phyloP scores from a whole-genome alignment of 2,329 filamentous ascomycete genomes.

The Cadophora gregata region DNA sequence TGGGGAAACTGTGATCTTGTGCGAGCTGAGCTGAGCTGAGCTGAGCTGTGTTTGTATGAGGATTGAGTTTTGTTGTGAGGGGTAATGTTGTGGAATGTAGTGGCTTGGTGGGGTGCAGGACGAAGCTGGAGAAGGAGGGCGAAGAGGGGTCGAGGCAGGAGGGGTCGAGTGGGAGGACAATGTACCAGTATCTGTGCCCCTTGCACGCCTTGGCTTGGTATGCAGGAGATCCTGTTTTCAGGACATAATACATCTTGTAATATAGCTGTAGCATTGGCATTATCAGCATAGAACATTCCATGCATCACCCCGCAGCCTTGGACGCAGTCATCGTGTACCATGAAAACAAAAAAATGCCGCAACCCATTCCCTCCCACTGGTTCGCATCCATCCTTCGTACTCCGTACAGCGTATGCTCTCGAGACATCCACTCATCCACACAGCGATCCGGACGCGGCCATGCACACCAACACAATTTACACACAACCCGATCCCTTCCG shows the following conservation, averaged over 20 bases:
- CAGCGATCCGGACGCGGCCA: slow-evolving; percentile 1
- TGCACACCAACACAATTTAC: background rate
- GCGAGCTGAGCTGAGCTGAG: background rate
- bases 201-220: background rate
- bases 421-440: background rate
- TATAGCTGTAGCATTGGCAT: no score
- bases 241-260: background rate
- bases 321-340: background rate
- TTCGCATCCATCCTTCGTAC: background rate
- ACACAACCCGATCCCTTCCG: background rate
- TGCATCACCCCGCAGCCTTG: background rate
- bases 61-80: background rate
- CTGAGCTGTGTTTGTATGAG: background rate
- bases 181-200: background rate
- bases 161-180: background rate
- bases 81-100: background rate
- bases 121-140: background rate
- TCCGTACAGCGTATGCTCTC: no score
- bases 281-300: background rate
- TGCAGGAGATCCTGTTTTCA: background rate
- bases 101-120: background rate
- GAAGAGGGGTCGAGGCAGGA: background rate
- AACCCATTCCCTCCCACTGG: background rate
- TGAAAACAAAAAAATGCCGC: background rate
- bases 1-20: slow-evolving; percentile 63